phyloP scores from a whole-genome alignment of 148 eudicot genomes.

The Drosera capensis region DNA sequence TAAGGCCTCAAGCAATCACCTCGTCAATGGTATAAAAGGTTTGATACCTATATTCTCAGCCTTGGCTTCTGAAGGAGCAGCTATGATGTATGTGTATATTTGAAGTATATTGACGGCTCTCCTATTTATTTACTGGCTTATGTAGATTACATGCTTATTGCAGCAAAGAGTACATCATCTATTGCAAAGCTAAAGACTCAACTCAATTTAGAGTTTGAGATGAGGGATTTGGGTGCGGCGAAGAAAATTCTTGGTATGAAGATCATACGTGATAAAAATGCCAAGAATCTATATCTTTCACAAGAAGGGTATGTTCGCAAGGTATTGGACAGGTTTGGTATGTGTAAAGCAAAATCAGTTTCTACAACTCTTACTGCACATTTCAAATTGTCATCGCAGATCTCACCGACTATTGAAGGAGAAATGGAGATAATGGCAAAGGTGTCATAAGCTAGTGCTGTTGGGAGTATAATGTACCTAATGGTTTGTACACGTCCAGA shows the following conservation, averaged over 20 bases:
- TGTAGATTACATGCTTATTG: background rate
- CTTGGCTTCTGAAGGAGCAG: background rate
- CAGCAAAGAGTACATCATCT: background rate
- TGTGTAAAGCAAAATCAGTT: background rate
- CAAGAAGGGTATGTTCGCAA: background rate
- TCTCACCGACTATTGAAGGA: too few species aligned
- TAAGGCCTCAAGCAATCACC: slow-evolving; percentile 1
- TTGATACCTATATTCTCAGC: background rate
- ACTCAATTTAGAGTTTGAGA: background rate
- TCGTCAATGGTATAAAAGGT: background rate
- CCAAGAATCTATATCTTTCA: background rate
- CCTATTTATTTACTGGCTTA: background rate
- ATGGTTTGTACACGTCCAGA: too few species aligned
- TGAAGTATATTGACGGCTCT: background rate
- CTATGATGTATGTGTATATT: background rate
- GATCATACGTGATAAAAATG: background rate
- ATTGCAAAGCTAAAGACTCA: background rate
- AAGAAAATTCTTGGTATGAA: background rate
- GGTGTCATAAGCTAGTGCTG: too few species aligned
- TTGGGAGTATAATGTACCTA: too few species aligned
- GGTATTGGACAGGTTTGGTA: background rate
- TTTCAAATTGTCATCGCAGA: background rate
- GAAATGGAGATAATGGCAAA: too few species aligned
- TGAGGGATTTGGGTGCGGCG: background rate
- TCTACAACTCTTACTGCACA: background rate